Evolutionary conservation across 2,329 filamentous ascomycete species (phyloP).

Genomic region (Coniochaeta sp.): DNA sequence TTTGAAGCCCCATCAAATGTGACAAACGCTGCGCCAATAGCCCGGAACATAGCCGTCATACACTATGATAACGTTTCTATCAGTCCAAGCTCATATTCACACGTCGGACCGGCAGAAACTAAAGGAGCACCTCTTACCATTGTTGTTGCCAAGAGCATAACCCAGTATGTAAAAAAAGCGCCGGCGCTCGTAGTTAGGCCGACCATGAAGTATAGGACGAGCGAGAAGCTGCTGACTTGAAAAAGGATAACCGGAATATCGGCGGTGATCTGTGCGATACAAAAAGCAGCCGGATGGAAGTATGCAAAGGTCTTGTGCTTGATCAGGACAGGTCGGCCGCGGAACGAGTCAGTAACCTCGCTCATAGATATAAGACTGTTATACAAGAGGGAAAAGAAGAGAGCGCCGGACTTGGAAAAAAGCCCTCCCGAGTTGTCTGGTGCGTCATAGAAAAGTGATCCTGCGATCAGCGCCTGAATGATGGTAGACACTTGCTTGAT

Average conservation of each 20-base stretch:
- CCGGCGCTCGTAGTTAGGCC: slow-evolving; percentile 59
- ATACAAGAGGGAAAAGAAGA: slow-evolving; percentile 48
- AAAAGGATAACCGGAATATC: slow-evolving; percentile 57
- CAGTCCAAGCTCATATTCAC: slow-evolving; percentile 19
- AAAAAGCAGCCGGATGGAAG: slow-evolving; percentile 48
- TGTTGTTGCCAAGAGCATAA: slow-evolving; percentile 49
- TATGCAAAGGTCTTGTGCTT: slow-evolving; percentile 41
- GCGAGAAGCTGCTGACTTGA: slow-evolving; percentile 61
- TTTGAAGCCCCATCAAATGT: slow-evolving; percentile 57
- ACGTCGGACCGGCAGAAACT: neutral
- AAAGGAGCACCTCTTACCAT: neutral
- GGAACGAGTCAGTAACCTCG: slow-evolving; percentile 71
- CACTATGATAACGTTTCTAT: slow-evolving; percentile 27
- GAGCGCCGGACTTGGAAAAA: slow-evolving; percentile 43
- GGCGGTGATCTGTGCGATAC: slow-evolving; percentile 46
- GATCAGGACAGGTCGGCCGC: slow-evolving; percentile 54
- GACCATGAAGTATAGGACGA: slow-evolving; percentile 73
- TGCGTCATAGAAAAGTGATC: slow-evolving; percentile 70
- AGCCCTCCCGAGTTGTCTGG: slow-evolving; percentile 52
- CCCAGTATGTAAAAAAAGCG: slow-evolving; percentile 58
- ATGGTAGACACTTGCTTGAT: slow-evolving; percentile 77
- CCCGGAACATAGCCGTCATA: slow-evolving; percentile 53
- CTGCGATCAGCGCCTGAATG: slow-evolving; percentile 65
- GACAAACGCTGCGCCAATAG: slow-evolving; percentile 49
- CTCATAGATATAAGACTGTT: slow-evolving; percentile 62